Evolutionary conservation across 805 yeast genomes (phyloP).

Genomic region (Starmerella tilneyi): DNA sequence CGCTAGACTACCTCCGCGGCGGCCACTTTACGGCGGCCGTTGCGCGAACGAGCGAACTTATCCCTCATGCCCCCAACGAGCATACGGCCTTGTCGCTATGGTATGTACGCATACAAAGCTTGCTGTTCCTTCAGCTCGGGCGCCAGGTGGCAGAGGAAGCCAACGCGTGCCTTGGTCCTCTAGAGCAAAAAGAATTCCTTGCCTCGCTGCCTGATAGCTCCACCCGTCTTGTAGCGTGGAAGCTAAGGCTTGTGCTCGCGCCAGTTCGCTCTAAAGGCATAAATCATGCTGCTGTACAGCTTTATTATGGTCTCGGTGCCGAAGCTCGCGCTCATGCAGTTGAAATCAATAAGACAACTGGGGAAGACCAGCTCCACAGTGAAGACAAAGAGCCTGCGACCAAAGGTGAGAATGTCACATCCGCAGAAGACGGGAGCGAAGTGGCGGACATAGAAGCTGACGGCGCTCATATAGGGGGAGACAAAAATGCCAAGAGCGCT

Average conservation of each 20-base stretch:
- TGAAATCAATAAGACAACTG: too few relatives aligned
- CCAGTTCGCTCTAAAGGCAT: conserved; percentile 31
- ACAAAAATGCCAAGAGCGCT: too few relatives aligned
- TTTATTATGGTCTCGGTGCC: conserved; percentile 30
- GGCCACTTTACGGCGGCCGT: conserved; percentile 27
- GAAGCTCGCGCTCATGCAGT: conserved; percentile 30
- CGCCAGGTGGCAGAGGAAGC: conserved; percentile 30
- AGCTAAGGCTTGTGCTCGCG: conserved; percentile 28
- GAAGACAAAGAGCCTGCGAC: too few relatives aligned
- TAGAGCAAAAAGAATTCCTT: conserved; percentile 11
- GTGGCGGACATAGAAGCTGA: too few relatives aligned
- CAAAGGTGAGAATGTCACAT: too few relatives aligned
- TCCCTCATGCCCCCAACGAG: conserved; percentile 15
- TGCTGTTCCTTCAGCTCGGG: conserved; percentile 27
- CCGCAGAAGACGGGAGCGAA: too few relatives aligned
- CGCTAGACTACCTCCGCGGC: conserved; percentile 20
- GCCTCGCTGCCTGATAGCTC: conserved; percentile 21
- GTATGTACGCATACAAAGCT: conserved; percentile 26
- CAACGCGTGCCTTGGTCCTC: conserved; percentile 25
- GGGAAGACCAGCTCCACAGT: background rate
- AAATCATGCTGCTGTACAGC: conserved; percentile 29
- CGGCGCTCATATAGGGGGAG: too few relatives aligned
- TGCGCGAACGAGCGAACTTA: conserved; percentile 19
- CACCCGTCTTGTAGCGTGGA: conserved; percentile 30
- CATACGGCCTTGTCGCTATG: conserved; percentile 26